Conservation (phyloP, 2,329 filamentous ascomycete genomes). For the Talaromyces atroroseus region DNA sequence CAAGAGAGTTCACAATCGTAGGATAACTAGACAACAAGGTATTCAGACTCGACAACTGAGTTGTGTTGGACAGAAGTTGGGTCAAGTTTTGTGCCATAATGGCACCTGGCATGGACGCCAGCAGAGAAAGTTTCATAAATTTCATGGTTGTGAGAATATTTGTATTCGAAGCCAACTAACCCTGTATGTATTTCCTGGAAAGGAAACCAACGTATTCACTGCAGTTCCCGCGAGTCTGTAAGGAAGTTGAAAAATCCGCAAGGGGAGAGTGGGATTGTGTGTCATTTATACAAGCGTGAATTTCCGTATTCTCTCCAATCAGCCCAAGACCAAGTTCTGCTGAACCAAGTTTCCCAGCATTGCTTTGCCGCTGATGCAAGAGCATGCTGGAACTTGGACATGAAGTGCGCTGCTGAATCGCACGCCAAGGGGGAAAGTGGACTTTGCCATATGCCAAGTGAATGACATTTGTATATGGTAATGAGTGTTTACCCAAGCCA, state of each 20-base stretch:
- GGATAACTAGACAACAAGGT: slow-evolving; percentile 4
- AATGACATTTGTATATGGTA: slow-evolving; percentile 6
- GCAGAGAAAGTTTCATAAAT: background rate
- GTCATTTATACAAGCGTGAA: background rate
- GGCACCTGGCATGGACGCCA: slow-evolving; percentile 1
- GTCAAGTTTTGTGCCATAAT: slow-evolving; percentile 7
- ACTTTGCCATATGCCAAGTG: background rate
- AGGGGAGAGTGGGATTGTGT: background rate
- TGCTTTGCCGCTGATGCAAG: slow-evolving; percentile 9
- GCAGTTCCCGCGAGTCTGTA: background rate
- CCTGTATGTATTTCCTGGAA: too few species aligned
- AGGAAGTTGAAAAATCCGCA: background rate
- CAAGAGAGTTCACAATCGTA: background rate
- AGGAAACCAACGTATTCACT: background rate
- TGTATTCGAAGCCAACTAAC: background rate
- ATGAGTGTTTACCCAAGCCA: background rate
- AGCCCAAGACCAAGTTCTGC: background rate
- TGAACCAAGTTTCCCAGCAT: slow-evolving; percentile 1
- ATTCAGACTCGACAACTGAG: slow-evolving; percentile 7
- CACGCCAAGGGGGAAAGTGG: background rate
- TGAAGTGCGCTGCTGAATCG: background rate
- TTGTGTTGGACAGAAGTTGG: slow-evolving; percentile 3
- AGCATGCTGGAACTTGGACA: background rate
- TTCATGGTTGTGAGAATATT: background rate
- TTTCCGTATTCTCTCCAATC: background rate